Evolutionary conservation across 2,329 filamentous ascomycete genomes (phyloP), one percentile per base, ranked within the genome.

Genomic region (Colletotrichum tabaci): DNA sequence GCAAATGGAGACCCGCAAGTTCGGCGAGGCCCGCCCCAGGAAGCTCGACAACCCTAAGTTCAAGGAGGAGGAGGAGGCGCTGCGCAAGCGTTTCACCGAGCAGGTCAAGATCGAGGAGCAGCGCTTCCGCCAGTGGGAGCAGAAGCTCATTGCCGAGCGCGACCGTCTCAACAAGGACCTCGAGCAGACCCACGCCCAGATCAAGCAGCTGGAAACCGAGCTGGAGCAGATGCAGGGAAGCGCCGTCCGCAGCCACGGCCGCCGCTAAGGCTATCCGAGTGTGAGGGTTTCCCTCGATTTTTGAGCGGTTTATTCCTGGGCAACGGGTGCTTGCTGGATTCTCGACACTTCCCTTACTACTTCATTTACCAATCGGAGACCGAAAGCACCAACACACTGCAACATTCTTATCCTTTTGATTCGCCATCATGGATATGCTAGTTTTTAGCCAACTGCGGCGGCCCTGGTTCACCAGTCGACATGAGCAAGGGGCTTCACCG

Each of bases 11-110:
- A 99, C 96, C 61, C 92, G 96, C 86, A 99, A 99, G 87, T 98
- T 99, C 78, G 96, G 96, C 85, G 97, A 99, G 87, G 96, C 95
- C 72, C 92, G 96, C 77, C 96, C 96, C 77, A 90, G 96, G 85
- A 99, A 99, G 91, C 89, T 99, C 79, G 96, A 99, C 87, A 99
- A 99, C 89, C 96, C 96, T 86, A 99, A 99, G 89, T 99, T 98
- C 91, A 99, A 99, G 91, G 96, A 99, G 84, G 96, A 99, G 86
- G 96, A 99, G 83, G 96, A 99, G 89, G 94, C 94, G 74, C 91
- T 99, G 76, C 92, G 96, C 86, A 99, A 99, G 92, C 92, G 97
- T 78, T 99, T 99, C 87, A 99, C 96, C 77, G 96, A 99, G 88
- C 96, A 99, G 85, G 96, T 99, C 88, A 99, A 99, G 94, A 94